A percentile compares a stretch with the other conserved stretches of the same genome.
phyloP scores from a whole-genome alignment of 306 rosid species.

The Betula pendula region DNA sequence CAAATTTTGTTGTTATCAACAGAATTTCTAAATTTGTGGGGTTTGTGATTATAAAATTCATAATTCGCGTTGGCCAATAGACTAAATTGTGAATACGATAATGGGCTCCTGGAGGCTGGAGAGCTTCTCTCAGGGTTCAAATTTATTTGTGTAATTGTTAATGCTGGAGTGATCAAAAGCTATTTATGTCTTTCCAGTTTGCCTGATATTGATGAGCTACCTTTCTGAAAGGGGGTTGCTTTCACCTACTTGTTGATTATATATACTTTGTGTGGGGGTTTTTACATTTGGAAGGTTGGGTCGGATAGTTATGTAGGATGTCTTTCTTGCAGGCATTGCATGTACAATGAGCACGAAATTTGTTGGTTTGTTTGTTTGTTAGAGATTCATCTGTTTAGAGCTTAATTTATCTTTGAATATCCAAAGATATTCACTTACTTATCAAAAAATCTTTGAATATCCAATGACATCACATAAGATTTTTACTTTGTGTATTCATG shows the following conservation, averaged over 20 bases:
- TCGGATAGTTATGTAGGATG: background rate
- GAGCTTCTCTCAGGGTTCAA: slow-evolving; percentile 10
- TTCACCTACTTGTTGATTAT: background rate
- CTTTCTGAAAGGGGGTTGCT: background rate
- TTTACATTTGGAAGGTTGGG: background rate
- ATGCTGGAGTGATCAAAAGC: slow-evolving; percentile 5
- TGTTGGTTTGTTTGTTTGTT: too few species aligned
- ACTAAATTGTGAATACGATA: background rate
- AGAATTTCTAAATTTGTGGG: slow-evolving; percentile 30
- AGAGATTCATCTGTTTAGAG: background rate
- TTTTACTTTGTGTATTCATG: too few species aligned
- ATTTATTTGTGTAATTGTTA: slow-evolving; percentile 17
- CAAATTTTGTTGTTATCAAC: slow-evolving; percentile 16
- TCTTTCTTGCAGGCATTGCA: background rate
- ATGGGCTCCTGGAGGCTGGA: slow-evolving; percentile 10
- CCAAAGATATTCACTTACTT: too few species aligned
- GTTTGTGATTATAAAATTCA: slow-evolving; percentile 15
- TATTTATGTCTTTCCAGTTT: slow-evolving; percentile 7
- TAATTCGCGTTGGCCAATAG: background rate
- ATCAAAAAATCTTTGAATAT: background rate
- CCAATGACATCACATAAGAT: background rate
- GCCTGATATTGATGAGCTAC: background rate
- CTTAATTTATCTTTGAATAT: too few species aligned
- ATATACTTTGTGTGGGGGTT: background rate
- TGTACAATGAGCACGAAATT: too few species aligned